phyloP scores from a whole-genome alignment of 31 red algal genomes.

The Odonthalia washingtoniensis region DNA sequence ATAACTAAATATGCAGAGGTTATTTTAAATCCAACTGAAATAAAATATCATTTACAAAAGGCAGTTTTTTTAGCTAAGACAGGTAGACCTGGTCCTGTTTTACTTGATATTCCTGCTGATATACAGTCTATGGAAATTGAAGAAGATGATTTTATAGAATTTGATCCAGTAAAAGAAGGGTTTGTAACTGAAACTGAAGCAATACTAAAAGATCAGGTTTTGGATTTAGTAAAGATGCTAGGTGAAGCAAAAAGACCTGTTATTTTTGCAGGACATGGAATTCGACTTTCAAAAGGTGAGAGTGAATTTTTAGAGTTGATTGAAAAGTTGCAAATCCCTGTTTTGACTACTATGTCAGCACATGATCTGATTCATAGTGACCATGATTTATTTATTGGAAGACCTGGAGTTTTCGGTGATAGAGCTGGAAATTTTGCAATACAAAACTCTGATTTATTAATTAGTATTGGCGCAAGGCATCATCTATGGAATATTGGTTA shows the following conservation, averaged over 20 bases:
- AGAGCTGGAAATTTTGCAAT: background rate
- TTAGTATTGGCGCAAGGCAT: background rate
- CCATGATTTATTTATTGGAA: slow-evolving; percentile 18
- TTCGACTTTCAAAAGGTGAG: background rate
- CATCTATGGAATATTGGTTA: background rate
- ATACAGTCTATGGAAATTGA: background rate
- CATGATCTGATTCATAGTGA: background rate
- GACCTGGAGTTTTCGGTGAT: background rate
- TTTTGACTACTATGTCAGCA: background rate
- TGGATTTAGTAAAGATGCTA: slow-evolving; percentile 6
- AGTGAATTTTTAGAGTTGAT: background rate
- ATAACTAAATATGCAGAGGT: slow-evolving; percentile 2
- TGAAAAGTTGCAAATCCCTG: slow-evolving; percentile 8
- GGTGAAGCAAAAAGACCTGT: slow-evolving; percentile 26
- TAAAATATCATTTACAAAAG: background rate
- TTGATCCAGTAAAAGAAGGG: slow-evolving; percentile 19
- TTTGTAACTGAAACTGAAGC: background rate
- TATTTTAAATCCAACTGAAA: background rate
- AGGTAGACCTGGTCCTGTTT: slow-evolving; percentile 34
- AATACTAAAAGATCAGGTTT: background rate
- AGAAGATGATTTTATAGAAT: slow-evolving; percentile 2
- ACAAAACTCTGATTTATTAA: slow-evolving; percentile 11
- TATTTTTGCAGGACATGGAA: slow-evolving; percentile 19
- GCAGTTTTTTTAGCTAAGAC: slow-evolving; percentile 41
- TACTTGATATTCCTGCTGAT: slow-evolving; percentile 46